Evolutionary conservation across 1,284 basidiomycete species (phyloP), one percentile per base, ranked within the genome.

Genomic region (Grifola frondosa): DNA sequence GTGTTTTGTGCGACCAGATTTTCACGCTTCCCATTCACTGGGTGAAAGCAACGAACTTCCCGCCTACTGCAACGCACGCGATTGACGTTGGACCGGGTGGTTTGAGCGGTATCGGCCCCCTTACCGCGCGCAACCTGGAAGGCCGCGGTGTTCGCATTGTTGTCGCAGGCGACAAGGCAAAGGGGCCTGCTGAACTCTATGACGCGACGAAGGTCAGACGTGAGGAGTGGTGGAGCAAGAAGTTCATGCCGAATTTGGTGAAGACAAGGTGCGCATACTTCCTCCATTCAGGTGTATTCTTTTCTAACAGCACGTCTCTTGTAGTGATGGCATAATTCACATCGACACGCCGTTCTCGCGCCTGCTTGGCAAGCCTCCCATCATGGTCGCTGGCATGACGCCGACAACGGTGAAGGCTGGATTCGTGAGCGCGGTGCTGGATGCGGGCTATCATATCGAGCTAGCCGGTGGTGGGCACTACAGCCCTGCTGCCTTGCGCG

Each of bases 311-410:
- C n/a, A n/a, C n/a, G n/a, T 28, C 39, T 10, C 28, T 42, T 33
- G 7, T 43, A 93, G 89, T 53, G 91, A 97, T 67, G 95, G 94
- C 35, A 85, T 82, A 52, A 71, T 97, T 43, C 85, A 95, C 63
- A 78, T 99, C 58, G 94, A 99, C 67, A 98, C 96, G 0, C 88
- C 93, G 6, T 96, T 97, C 77, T 97, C 95, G 42, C 89, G 96
- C 50, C 80, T 98, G 37, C 71, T 98, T 26, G 92, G 93, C 56
- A 97, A 97, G 71, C 84, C 96, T 1, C 96, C 96, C 15, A 87
- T 99, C 67, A 98, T 97, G 94, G 93, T 99, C 35, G 93, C 93
- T 36, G 97, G 96, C 53, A 99, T 99, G 97, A 97, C 94, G 0
- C 94, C 94, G 1, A 87, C 85, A 1, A 97, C 94, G 17, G 94